These are phyloP conservation scores for Coniochaeta sp. DNA, from an alignment of 2,329 filamentous ascomycete genomes.

Conservation along the genomic window DNA sequence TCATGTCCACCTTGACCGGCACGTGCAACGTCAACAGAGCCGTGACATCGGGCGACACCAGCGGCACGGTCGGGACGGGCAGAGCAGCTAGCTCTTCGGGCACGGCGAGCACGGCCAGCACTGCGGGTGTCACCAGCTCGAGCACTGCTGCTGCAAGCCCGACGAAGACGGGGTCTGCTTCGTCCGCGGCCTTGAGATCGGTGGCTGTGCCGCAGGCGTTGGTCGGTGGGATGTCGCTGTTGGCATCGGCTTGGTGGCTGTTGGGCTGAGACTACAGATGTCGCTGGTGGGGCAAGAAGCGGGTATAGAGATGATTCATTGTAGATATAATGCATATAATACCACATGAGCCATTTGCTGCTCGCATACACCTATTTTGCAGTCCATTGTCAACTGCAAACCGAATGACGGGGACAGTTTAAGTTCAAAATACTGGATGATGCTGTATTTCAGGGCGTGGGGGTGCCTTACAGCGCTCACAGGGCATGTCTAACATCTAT, in stretches of 20 bases:
- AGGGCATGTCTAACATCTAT: not conserved
- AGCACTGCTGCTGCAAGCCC: not conserved
- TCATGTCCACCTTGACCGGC: slow-evolving; percentile 17
- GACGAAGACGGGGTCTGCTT: not conserved
- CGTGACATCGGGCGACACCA: not conserved
- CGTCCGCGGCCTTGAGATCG: not conserved
- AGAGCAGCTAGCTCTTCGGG: not conserved
- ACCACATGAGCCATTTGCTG: not conserved
- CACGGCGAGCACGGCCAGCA: not conserved
- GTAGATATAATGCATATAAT: not conserved
- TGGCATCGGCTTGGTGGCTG: not conserved
- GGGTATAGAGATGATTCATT: not conserved
- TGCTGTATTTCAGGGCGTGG: too few relatives aligned
- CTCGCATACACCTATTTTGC: too few relatives aligned
- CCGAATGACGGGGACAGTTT: too few relatives aligned
- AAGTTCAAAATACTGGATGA: too few relatives aligned
- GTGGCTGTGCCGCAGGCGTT: not conserved
- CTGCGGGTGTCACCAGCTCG: not conserved
- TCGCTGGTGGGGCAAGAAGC: not conserved
- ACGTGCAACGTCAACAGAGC: slow-evolving; percentile 10
- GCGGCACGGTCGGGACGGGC: not conserved
- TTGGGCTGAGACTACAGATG: not conserved
- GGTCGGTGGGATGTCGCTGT: not conserved
- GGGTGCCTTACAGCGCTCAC: too few relatives aligned
- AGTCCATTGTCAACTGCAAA: too few relatives aligned